phyloP scores from a whole-genome alignment of 768 basidiomycete species.

The Termitomyces sp. region DNA sequence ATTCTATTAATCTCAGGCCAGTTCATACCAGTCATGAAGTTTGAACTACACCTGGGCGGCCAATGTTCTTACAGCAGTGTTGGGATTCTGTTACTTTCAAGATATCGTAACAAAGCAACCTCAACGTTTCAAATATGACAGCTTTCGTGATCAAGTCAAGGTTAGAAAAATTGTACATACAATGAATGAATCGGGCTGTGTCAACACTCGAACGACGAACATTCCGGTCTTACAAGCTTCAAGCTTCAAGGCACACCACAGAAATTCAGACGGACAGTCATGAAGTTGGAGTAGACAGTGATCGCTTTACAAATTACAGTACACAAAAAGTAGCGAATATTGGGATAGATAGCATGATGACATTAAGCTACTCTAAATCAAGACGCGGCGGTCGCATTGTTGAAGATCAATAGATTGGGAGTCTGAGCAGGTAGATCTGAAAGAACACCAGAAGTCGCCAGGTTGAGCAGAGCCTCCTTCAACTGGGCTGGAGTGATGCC shows the following conservation, averaged over 20 bases:
- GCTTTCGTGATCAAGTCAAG: no score
- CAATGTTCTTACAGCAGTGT: not conserved
- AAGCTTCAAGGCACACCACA: no score
- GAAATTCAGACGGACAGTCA: not conserved
- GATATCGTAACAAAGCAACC: not conserved
- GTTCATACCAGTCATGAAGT: not conserved
- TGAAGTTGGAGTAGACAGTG: not conserved
- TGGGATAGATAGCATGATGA: constrained; percentile 1
- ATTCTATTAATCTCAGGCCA: not conserved
- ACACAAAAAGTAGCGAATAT: constrained; percentile 1
- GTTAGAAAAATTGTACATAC: no score
- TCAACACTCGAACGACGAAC: no score
- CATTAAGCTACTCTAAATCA: constrained; percentile 9
- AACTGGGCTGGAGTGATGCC: constrained; percentile 63
- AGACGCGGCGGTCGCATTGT: constrained; percentile 54
- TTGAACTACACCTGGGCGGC: not conserved
- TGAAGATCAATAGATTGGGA: constrained; percentile 72
- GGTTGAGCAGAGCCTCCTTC: constrained; percentile 64
- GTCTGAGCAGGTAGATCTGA: constrained; percentile 45
- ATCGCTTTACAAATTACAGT: constrained; percentile 3
- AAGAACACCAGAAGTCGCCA: constrained; percentile 52
- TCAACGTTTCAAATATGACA: not conserved
- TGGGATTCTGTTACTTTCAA: no score
- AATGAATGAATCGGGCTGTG: no score
- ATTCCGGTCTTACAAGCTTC: no score